Evolutionary conservation across 1,284 basidiomycete species (phyloP), one percentile per base, ranked within the genome.

Genomic region (Sutorius eximius): DNA sequence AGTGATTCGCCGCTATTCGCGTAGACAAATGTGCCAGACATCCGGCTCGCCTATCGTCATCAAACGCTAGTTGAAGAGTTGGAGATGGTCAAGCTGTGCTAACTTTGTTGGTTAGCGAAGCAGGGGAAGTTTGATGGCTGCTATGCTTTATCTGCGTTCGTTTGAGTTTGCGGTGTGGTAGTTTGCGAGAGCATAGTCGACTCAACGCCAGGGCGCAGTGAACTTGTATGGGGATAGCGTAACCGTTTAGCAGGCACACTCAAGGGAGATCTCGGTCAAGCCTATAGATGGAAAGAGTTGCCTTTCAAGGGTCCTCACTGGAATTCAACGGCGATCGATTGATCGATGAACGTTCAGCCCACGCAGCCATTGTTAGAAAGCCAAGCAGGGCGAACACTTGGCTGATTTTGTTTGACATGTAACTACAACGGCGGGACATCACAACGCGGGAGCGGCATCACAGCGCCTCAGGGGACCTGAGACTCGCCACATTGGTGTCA

Each of bases 1-100:
- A 51, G 50, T 42, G 54, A 34, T 45, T 8, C 15, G n/a, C 22
- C 24, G 15, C 34, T 3, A 11, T 53, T 22, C 41, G 18, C 32
- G n/a, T 52, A 93, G 91, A 98, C 96, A 33, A 99, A 99, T 63
- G 95, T 99, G 5, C 97, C 97, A 4, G 86, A 97, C 67, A 88
- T 89, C 55, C 83, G 96, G 18, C 77, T 98, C 37, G 83, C 86
- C 18, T 98, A 92, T 73, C 81, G 96, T n/a, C 87, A 95, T 61
- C 84, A 89, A 61, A 98, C 95, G 2, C 75, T 99, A 45, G 67
- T 91, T 51, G 93, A 94, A 63, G 96, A 98, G 70, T 76, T 96
- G 27, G 77, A 79, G n/a, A 80, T 90, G 80, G 84, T 91, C 56
- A 70, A 74, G 20, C n/a, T 30, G 20, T 54, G 46, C 48, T 57